Base-by-base conservation (phyloP, 768 basidiomycete genomes). In the Gyrodon lividus region DNA sequence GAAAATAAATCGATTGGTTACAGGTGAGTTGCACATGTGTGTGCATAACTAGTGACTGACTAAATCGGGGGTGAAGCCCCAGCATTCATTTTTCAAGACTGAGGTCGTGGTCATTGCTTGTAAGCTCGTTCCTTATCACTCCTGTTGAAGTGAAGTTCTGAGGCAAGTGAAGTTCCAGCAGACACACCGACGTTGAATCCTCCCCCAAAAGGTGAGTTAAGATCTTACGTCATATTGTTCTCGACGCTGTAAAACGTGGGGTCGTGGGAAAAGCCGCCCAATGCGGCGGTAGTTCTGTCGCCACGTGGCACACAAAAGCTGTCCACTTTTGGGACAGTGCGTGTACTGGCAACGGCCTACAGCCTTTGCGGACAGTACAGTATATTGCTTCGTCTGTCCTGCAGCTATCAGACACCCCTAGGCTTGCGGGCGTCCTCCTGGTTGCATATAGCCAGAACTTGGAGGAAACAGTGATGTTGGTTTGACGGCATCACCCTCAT, bases 161-260 rank as follows among this genome's bases (percentile, higher is more conserved):
- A 61, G 46, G 22, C 19, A 28, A 10, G 12, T 37, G n/a, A 22
- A 23, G 17, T 46, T 37, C 46, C 37, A 17, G 47, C 51, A n/a
- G n/a, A 56, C 53, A 49, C 51, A 54, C 20, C 51, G 24, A 55
- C 31, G 31, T 16, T 17, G 43, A 44, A 52, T 46, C 20, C 30
- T 46, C 39, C 30, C 28, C 9, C 26, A 28, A 37, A 14, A 64
- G 46, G 66, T 63, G 59, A 68, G 67, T 68, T 37, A 37, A 55
- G 13, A 17, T 33, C 12, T 35, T 43, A 35, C 69, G 60, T 65
- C 62, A 70, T 57, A 55, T 58, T 30, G 26, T 48, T 52, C 49
- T 69, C 45, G 61, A 63, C 71, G 52, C 57, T 61, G 72, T 59
- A 62, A 72, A 74, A 72, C 71, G 72, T 72, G 71, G 72, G 62